These are phyloP conservation scores for Ochromonadaceae sp. DNA, from an alignment of 352 stramenopile species.

Conservation along the genomic window DNA sequence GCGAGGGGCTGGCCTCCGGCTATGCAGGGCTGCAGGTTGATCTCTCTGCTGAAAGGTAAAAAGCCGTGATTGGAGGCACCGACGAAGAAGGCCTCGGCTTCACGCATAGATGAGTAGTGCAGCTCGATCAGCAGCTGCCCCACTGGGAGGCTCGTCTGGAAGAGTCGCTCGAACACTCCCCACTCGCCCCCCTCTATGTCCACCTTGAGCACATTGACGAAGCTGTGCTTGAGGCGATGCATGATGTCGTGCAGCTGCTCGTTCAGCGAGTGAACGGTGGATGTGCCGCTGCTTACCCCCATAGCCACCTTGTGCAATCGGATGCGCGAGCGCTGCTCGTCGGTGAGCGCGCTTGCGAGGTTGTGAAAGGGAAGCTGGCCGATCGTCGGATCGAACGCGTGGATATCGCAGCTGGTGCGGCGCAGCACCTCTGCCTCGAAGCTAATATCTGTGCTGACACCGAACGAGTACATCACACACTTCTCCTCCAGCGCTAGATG, in stretches of 20 bases:
- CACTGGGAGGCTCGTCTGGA: not conserved
- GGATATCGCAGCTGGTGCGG: constrained; percentile 10
- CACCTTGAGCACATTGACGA: constrained; percentile 20
- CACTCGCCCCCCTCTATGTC: constrained; percentile 22
- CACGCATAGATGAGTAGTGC: constrained; percentile 7
- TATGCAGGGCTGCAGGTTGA: constrained; percentile 18
- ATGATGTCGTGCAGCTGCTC: constrained; percentile 19
- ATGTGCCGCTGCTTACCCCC: not conserved
- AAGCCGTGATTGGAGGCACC: constrained; percentile 5
- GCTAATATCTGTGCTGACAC: constrained; percentile 17
- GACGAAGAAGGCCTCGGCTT: constrained; percentile 15
- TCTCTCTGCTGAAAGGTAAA: constrained; percentile 20
- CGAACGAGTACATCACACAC: constrained; percentile 21
- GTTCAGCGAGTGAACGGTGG: not conserved
- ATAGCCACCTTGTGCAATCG: constrained; percentile 20
- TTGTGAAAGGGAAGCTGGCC: constrained; percentile 13
- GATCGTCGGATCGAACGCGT: constrained; percentile 21
- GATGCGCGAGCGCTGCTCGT: not conserved
- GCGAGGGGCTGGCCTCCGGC: constrained; percentile 4
- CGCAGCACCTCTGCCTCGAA: constrained; percentile 19
- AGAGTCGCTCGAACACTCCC: constrained; percentile 5
- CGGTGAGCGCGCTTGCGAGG: not conserved
- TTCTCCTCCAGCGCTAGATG: constrained; percentile 3
- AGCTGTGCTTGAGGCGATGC: constrained; percentile 14
- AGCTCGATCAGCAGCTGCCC: constrained; percentile 24